A percentile compares a stretch with the other conserved stretches of the same genome.
These are phyloP conservation scores for Beauveria medogensis DNA, from an alignment of 2,329 filamentous ascomycete species.

Conservation along the genomic window DNA sequence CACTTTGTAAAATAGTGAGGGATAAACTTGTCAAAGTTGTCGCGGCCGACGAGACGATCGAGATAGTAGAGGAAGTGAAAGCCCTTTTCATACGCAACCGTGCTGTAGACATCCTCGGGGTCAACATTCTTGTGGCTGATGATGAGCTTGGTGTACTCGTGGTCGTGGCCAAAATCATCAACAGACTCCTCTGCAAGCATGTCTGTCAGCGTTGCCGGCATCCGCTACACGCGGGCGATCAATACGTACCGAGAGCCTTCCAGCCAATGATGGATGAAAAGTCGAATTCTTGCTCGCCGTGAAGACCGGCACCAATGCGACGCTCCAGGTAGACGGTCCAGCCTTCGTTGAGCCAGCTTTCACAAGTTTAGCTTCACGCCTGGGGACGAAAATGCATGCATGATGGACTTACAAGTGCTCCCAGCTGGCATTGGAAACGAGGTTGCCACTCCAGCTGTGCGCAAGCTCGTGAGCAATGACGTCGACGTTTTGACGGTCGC, in stretches of 20 bases:
- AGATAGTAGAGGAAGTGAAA: conserved; percentile 91
- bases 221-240: background rate
- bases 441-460: conserved; percentile 81
- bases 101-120: conserved; percentile 91
- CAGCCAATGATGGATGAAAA: conserved; percentile 96
- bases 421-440: conserved; percentile 72
- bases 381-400: too few relatives aligned
- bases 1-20: conserved; percentile 87
- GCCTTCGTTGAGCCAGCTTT: conserved; percentile 63
- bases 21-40: conserved; percentile 93
- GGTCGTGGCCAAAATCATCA: conserved; percentile 67
- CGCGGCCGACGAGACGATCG: conserved; percentile 73
- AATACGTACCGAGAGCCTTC: conserved; percentile 61
- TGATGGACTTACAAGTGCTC: conserved; percentile 57
- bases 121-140: conserved; percentile 83
- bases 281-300: conserved; percentile 79
- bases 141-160: conserved; percentile 89
- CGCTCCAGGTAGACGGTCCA: conserved; percentile 96
- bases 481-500: conserved; percentile 84
- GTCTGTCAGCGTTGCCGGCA: conserved; percentile 11
- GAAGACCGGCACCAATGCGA: conserved; percentile 66
- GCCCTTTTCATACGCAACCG: conserved; percentile 90
- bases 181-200: conserved; percentile 59
- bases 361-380: conserved; percentile 1
- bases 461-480: conserved; percentile 83